Conservation (phyloP, 2,329 filamentous ascomycete species). For the Purpureocillium lavendulum region DNA sequence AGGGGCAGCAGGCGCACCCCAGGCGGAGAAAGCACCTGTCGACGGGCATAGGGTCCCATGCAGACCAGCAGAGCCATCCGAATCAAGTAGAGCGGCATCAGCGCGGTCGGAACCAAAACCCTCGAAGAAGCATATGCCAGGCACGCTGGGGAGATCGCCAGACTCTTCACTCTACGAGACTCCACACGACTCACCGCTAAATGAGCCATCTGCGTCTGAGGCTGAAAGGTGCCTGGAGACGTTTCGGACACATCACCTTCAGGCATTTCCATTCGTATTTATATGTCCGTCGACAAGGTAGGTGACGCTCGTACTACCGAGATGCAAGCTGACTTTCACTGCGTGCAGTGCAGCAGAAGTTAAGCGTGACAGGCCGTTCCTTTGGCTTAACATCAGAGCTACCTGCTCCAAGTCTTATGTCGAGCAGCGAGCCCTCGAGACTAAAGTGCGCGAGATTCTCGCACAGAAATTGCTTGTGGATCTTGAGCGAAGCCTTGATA, state of each 20-base stretch:
- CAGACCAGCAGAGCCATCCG: too few species aligned
- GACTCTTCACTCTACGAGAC: not conserved
- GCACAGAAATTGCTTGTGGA: conserved; percentile 7
- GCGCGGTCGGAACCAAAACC: too few species aligned
- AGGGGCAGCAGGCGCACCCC: not conserved
- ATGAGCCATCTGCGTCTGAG: not conserved
- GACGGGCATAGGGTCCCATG: too few species aligned
- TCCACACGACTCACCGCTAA: not conserved
- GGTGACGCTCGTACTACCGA: not conserved
- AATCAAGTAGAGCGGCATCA: too few species aligned
- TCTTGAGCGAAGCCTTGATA: not conserved
- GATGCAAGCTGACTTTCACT: conserved; percentile 5
- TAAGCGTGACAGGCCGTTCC: conserved; percentile 20
- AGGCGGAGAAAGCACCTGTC: too few species aligned
- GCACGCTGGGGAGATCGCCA: not conserved
- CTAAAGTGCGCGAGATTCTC: conserved; percentile 10
- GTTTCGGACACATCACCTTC: conserved; percentile 15
- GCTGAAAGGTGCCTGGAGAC: conserved; percentile 7
- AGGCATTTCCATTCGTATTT: conserved; percentile 18
- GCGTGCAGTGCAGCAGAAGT: conserved; percentile 11
- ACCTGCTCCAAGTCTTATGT: conserved; percentile 12
- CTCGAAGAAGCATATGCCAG: too few species aligned
- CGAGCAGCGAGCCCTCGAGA: conserved; percentile 13
- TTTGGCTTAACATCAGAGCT: conserved; percentile 26
- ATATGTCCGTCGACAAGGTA: conserved; percentile 10